Evolutionary conservation across 768 basidiomycete genomes (phyloP).

Genomic region (Cyclocybe aegerita): DNA sequence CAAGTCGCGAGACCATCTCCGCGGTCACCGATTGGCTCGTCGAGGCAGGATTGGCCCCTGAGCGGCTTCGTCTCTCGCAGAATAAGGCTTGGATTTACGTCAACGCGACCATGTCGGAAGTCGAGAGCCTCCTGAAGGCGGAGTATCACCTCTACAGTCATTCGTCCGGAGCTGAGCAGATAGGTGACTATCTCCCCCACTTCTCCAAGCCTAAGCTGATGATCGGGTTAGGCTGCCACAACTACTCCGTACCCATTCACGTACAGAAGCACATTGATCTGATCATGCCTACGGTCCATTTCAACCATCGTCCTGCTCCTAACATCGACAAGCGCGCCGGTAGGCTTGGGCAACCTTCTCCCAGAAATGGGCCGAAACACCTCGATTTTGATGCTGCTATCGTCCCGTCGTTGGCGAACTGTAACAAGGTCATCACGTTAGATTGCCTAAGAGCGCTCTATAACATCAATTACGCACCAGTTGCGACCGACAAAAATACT

Average conservation of each 20-base stretch:
- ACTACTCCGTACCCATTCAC: constrained; percentile 37
- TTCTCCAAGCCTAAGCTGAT: background rate
- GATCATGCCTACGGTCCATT: constrained; percentile 40
- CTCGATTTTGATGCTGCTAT: constrained; percentile 17
- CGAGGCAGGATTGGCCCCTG: constrained; percentile 34
- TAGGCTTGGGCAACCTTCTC: constrained; percentile 12
- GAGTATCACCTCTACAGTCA: constrained; percentile 49
- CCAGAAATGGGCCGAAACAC: constrained; percentile 18
- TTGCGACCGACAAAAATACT: constrained; percentile 32
- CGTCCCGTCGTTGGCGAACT: constrained; percentile 21
- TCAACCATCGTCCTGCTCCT: constrained; percentile 27
- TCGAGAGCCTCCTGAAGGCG: constrained; percentile 39
- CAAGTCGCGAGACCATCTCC: constrained; percentile 32
- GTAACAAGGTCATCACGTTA: constrained; percentile 33
- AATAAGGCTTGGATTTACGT: constrained; percentile 42
- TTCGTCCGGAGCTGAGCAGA: constrained; percentile 34
- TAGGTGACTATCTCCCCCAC: constrained; percentile 27
- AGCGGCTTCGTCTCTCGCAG: constrained; percentile 35
- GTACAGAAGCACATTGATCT: constrained; percentile 39
- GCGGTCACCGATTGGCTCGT: constrained; percentile 46
- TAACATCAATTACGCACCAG: constrained; percentile 30
- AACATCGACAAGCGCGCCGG: constrained; percentile 19
- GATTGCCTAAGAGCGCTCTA: constrained; percentile 42
- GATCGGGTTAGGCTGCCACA: constrained; percentile 30
- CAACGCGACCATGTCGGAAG: constrained; percentile 39